phyloP scores from a whole-genome alignment of 2,329 filamentous ascomycete genomes.

The Domatiomyces globalis region DNA sequence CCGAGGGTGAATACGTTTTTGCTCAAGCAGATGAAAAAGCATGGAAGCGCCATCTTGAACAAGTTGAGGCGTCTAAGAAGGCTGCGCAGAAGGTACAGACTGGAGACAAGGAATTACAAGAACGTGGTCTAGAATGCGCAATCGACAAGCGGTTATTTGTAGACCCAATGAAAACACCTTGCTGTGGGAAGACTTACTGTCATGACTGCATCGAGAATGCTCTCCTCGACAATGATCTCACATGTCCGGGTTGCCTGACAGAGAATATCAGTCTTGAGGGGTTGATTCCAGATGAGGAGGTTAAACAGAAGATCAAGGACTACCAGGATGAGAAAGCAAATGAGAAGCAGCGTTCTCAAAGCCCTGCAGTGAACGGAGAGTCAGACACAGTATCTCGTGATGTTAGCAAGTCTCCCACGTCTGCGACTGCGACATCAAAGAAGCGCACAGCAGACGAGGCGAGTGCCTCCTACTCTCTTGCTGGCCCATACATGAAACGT shows the following conservation, averaged over 20 bases:
- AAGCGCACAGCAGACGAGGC: constrained; percentile 67
- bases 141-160: constrained; percentile 97
- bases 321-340: constrained; percentile 46
- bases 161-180: constrained; percentile 97
- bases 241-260: constrained; percentile 81
- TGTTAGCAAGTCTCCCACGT: constrained; percentile 11
- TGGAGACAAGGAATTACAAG: constrained; percentile 74
- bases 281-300: constrained; percentile 67
- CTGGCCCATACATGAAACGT: constrained; percentile 27
- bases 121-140: constrained; percentile 78
- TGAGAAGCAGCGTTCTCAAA: constrained; percentile 26
- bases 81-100: constrained; percentile 63
- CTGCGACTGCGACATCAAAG: constrained; percentile 37
- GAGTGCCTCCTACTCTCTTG: constrained; percentile 38
- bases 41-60: constrained; percentile 94
- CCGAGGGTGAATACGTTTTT: constrained; percentile 93
- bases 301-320: constrained; percentile 60
- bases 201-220: constrained; percentile 99
- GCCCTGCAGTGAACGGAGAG: constrained; percentile 5
- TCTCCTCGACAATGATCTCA: constrained; percentile 94
- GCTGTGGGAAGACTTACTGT: constrained; percentile 96
- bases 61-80: constrained; percentile 68
- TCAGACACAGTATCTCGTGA: constrained; percentile 12
- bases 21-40: constrained; percentile 88
- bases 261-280: constrained; percentile 90